Evolutionary conservation across 331 rosid genomes (phyloP).

Genomic region (Malus hybrid): DNA sequence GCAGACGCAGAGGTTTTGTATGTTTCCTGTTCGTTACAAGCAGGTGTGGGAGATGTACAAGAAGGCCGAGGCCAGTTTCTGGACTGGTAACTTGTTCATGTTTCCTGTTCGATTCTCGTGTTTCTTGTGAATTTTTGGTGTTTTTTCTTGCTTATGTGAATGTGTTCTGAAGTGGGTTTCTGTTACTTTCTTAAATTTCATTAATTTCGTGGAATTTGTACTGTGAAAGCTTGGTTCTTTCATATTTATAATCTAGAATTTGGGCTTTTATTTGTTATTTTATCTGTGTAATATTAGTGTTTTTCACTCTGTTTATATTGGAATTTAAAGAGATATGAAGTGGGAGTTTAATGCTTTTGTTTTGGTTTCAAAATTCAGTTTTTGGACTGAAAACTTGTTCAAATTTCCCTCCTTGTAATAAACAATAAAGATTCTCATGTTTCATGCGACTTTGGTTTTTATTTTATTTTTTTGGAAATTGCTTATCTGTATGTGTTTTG

Average conservation of each 20-base stretch:
- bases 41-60: conserved; percentile 95
- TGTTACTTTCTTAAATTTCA: background rate
- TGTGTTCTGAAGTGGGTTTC: background rate
- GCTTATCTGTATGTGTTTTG: background rate
- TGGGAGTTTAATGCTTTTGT: too few relatives aligned
- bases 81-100: conserved; percentile 56
- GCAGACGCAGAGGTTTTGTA: conserved; percentile 74
- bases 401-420: background rate
- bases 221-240: too few relatives aligned
- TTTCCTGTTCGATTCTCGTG: too few relatives aligned
- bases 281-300: too few relatives aligned
- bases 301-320: too few relatives aligned
- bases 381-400: conserved; percentile 61
- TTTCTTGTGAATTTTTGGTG: background rate
- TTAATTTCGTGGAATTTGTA: too few relatives aligned
- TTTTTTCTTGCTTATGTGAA: background rate
- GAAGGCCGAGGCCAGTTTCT: conserved; percentile 88
- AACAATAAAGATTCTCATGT: too few relatives aligned
- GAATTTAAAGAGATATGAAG: too few relatives aligned
- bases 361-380: conserved; percentile 26
- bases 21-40: conserved; percentile 71
- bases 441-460: background rate
- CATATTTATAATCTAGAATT: too few relatives aligned
- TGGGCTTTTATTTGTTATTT: too few relatives aligned
- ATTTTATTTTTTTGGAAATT: too few relatives aligned